Base-by-base conservation (phyloP, 108 stramenopile genomes). In the Pinguiococcus pyrenoidosus region DNA sequence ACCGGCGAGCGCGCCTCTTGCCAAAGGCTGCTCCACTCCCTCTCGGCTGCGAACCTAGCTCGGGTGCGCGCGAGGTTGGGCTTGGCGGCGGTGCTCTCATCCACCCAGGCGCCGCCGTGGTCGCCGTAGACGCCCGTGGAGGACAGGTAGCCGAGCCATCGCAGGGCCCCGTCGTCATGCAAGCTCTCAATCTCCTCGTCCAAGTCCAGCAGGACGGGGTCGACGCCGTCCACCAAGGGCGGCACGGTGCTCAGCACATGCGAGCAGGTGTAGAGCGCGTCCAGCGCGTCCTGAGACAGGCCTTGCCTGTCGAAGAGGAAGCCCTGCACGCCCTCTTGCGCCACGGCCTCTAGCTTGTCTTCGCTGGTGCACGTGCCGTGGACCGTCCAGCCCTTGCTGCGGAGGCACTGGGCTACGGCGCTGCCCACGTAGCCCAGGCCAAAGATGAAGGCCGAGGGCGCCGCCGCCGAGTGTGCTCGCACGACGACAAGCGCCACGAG, bases 101-200 rank as follows among this genome's bases (percentile, higher is more conserved):
- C 43, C 28, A 69, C 68, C 68, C 64, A 69, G 9, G 53, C 64
- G 3, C 68, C 68, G 0, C 47, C 41, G 12, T 54, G 29, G 17
- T 69, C 64, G 0, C 68, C 68, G 30, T 69, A 69, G n/a, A 69
- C 68, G 6, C 55, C 56, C 20, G 68, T 69, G 23, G 64, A 66
- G 23, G 60, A 62, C 18, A 66, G 32, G 27, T 69, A 69, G 14
- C 68, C 68, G 8, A 69, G 9, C 68, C 68, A 69, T 32, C 32
- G 12, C 8, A 67, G 35, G 32, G 21, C 35, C 10, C 52, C 45
- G 18, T 47, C 24, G n/a, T 32, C 30, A 24, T 28, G 37, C 13
- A 44, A 37, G 25, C 43, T 38, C 25, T 29, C 9, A 28, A 68
- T 25, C 20, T 54, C 53, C 23, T 55, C n/a, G 33, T 8, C 44